Base-by-base conservation (phyloP, 495 filamentous ascomycete genomes). In the Hypoxylon perforatum region DNA sequence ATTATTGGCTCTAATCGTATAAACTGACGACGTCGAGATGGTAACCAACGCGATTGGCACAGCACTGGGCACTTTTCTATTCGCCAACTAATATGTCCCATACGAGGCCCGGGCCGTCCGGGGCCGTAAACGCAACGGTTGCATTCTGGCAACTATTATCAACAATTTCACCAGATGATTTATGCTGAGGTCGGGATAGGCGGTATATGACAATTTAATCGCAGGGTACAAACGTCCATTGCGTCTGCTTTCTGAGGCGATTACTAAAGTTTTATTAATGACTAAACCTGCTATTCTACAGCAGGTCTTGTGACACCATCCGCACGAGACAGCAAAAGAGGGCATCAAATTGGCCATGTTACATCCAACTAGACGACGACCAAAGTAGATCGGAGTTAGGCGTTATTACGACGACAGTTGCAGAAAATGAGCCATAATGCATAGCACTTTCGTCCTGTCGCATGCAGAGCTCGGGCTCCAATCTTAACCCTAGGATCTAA, bases 311-410 rank as follows among this genome's bases (percentile, higher is more conserved):
- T 45, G 76, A 73, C 18, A 67, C 41, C 48, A 73, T n/a, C n/a
- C n/a, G 69, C 76, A 71, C 58, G 76, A 78, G 49, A 73, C 77
- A 61, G 60, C 65, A 5, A 75, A 78, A 47, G 38, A 71, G 12
- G 62, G 67, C n/a, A 57, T 75, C 21, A 67, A 75, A 39, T 50
- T 61, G 0, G 25, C 50, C 1, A 51, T 53, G 3, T 41, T 78
- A n/a, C 46, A 56, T n/a, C 44, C 49, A 44, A 36, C 72, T 18
- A 76, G 61, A 12, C 56, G 48, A 7, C 25, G 25, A 28, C 3
- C 3, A 7, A 28, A 28, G 7, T 3, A 28, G 7, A 7, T 28
- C 25, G 25, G 25, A 28, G 25, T 28, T 28, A 28, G 25, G 25
- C 25, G 25, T 28, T 28, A 28, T 28, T 3, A 3, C 7, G 7